Conservation (phyloP, 2,329 filamentous ascomycete genomes). For the Phialophora verrucosa region DNA sequence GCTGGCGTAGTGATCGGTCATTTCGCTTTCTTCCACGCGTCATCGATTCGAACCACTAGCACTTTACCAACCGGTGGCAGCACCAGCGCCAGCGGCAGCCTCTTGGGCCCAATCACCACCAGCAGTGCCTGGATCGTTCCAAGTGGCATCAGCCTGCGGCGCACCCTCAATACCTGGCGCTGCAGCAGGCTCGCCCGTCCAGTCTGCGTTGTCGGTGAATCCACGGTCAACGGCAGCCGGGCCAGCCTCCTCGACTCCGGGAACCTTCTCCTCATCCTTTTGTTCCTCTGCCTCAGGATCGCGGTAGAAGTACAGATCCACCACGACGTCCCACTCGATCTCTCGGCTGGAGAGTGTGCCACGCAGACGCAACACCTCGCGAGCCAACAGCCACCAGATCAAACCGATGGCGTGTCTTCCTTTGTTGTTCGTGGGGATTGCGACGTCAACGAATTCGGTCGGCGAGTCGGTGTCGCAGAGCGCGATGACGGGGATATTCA, state of each 20-base stretch:
- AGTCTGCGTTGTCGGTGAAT: slow-evolving; percentile 86
- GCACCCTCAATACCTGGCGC: slow-evolving; percentile 70
- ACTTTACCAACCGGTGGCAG: slow-evolving; percentile 44
- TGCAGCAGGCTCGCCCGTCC: slow-evolving; percentile 66
- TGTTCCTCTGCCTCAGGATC: slow-evolving; percentile 99
- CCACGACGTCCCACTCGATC: slow-evolving; percentile 98
- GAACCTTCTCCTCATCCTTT: slow-evolving; percentile 88
- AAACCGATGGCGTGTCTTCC: slow-evolving; percentile 98
- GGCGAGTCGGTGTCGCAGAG: slow-evolving; percentile 99
- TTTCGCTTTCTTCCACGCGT: background rate
- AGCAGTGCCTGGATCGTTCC: slow-evolving; percentile 61
- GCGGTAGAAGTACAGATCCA: slow-evolving; percentile 99
- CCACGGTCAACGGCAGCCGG: slow-evolving; percentile 77
- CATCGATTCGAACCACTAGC: slow-evolving; percentile 29
- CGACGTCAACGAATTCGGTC: slow-evolving; percentile 99
- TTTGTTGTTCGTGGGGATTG: slow-evolving; percentile 99
- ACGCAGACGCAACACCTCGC: slow-evolving; percentile 98
- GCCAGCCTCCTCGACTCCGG: slow-evolving; percentile 83
- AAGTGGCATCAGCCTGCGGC: slow-evolving; percentile 63
- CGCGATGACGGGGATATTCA: slow-evolving; percentile 99
- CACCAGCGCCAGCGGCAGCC: slow-evolving; percentile 44
- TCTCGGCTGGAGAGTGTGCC: slow-evolving; percentile 96
- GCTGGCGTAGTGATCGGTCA: background rate
- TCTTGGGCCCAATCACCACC: slow-evolving; percentile 54
- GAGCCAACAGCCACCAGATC: slow-evolving; percentile 99